phyloP scores from a whole-genome alignment of 352 stramenopile species.

The Phytophthora melonis region DNA sequence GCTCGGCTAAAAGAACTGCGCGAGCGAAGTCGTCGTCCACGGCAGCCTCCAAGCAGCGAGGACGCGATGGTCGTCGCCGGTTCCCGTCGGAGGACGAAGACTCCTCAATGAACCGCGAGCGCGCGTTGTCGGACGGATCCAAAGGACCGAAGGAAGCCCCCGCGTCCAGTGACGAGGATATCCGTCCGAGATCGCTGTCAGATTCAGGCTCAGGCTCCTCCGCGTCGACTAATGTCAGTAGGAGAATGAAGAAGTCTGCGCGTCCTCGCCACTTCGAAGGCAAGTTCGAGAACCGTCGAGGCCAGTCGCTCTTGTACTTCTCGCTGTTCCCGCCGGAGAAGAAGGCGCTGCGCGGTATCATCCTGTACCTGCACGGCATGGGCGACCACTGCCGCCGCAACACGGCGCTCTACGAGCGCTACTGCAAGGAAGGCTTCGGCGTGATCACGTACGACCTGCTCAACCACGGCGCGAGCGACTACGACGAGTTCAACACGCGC shows the following conservation, averaged over 20 bases:
- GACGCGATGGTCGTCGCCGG: neutral
- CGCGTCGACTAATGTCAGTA: neutral
- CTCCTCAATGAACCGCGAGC: neutral
- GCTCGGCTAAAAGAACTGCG: conserved; percentile 2
- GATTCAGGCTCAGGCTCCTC: conserved; percentile 14
- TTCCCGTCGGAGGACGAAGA: conserved; percentile 23
- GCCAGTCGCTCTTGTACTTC: conserved; percentile 64
- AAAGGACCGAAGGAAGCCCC: conserved; percentile 9
- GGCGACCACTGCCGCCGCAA: conserved; percentile 68
- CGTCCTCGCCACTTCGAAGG: conserved; percentile 47
- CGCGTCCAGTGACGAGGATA: conserved; percentile 13
- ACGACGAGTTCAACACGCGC: conserved; percentile 42
- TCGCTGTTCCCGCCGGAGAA: conserved; percentile 56
- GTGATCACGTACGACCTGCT: conserved; percentile 70
- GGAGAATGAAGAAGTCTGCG: conserved; percentile 23
- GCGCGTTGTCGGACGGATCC: conserved; percentile 28
- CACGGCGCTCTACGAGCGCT: conserved; percentile 54
- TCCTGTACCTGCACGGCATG: conserved; percentile 70
- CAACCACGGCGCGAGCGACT: conserved; percentile 54
- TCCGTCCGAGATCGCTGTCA: conserved; percentile 29
- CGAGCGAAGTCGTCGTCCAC: conserved; percentile 25
- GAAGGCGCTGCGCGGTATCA: conserved; percentile 52
- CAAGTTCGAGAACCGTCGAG: conserved; percentile 59
- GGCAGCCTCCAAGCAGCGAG: conserved; percentile 14
- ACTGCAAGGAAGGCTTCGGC: conserved; percentile 57